Base-by-base conservation (phyloP, 768 basidiomycete genomes). In the Macrocybe gigantea region DNA sequence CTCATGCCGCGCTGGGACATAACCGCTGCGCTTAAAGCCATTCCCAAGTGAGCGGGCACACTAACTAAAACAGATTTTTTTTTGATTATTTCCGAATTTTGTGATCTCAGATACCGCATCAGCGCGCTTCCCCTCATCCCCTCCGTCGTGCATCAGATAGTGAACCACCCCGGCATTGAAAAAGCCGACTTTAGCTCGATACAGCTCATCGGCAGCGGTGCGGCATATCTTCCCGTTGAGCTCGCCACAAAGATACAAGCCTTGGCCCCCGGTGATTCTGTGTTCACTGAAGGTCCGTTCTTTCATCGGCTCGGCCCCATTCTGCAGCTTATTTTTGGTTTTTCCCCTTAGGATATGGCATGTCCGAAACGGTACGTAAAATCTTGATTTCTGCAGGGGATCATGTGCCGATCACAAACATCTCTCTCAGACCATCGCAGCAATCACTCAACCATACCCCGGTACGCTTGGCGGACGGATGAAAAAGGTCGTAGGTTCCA, bases 181-280 rank as follows among this genome's bases (percentile, higher is more conserved):
- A 69, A 74, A 34, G 64, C 68, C 3, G 82, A 86, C 55, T 64
- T 86, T 10, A 79, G 74, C 53, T 75, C 73, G 0, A 56, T 88
- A 1, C 58, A 63, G 6, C 1, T 33, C 5, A 49, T 81, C 22
- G 63, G 59, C 5, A 74, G 72, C 49, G 86, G 85, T 5, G 87
- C 82, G 0, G 85, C 86, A 1, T 80, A 85, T 56, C 74, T 88
- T 14, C 82, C 87, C 0, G 72, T 75, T 1, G 68, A 77, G 13
- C 68, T 89, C 6, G 66, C 65, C 0, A 59, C 64, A 12, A 73
- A 71, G 44, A 56, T 83, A 10, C 42, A 56, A n/a, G 41, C 58
- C 41, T 39, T 78, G 5, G 48, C 74, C 9, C 65, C 73, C 0
- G 49, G 56, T 29, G 62, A 69, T 5, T 57, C 62, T 0, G 53